These are phyloP conservation scores for Arctium lappa DNA, from an alignment of 129 eudicot genomes.

Conservation along the genomic window DNA sequence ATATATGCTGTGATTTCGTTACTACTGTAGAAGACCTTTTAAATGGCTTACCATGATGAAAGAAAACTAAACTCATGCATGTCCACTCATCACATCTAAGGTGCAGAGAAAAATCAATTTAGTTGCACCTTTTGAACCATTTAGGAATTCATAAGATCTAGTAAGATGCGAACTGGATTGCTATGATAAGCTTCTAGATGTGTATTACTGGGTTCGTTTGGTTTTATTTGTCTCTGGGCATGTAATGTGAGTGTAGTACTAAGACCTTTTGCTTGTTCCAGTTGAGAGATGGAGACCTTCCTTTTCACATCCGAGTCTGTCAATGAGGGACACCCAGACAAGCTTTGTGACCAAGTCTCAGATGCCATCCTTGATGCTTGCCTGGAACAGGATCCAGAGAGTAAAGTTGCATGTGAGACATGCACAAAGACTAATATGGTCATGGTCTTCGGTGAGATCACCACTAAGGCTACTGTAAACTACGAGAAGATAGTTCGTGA, in stretches of 20 bases:
- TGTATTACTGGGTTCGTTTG: neutral
- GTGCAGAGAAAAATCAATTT: neutral
- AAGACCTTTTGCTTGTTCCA: slow-evolving; percentile 5
- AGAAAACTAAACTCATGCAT: no score
- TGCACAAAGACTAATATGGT: slow-evolving; percentile 69
- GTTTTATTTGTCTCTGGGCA: neutral
- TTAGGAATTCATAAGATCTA: neutral
- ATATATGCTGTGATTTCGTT: neutral
- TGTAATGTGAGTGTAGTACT: neutral
- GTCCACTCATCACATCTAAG: neutral
- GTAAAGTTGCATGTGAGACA: slow-evolving; percentile 65
- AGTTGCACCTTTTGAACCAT: neutral
- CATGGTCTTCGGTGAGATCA: slow-evolving; percentile 66
- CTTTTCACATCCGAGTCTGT: slow-evolving; percentile 69
- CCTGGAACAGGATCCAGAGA: slow-evolving; percentile 59
- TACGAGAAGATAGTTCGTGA: slow-evolving; percentile 57
- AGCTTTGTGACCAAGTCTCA: slow-evolving; percentile 64
- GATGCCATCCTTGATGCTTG: slow-evolving; percentile 70
- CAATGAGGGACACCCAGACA: slow-evolving; percentile 70
- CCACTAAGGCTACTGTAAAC: slow-evolving; percentile 54
- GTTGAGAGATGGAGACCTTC: slow-evolving; percentile 65
- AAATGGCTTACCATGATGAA: neutral
- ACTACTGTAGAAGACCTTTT: neutral
- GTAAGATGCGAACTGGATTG: neutral
- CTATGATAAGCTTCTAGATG: neutral